These are phyloP conservation scores for Bretschneidera sinensis DNA, from an alignment of 345 rosid genomes.

Conservation along the genomic window DNA sequence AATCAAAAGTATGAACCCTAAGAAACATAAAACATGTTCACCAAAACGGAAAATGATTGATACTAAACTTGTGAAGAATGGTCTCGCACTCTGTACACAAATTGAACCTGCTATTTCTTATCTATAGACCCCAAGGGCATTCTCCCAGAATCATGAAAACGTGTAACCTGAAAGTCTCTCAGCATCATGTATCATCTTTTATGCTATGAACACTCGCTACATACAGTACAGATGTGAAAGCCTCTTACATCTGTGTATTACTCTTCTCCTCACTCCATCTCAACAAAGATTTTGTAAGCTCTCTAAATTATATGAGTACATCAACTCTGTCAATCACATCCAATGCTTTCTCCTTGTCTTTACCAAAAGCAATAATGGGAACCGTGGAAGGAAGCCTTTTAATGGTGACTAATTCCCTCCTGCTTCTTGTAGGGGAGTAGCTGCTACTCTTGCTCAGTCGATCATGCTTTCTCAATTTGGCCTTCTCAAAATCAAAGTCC, in stretches of 20 bases:
- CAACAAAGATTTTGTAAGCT: neutral
- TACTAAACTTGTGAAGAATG: too few relatives aligned
- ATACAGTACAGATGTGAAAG: neutral
- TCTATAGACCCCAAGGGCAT: too few relatives aligned
- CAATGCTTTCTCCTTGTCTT: slow-evolving; percentile 48
- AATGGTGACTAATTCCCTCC: slow-evolving; percentile 30
- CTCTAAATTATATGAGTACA: slow-evolving; percentile 16
- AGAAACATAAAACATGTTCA: too few relatives aligned
- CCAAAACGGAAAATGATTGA: too few relatives aligned
- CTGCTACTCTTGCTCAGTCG: slow-evolving; percentile 48
- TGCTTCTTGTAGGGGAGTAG: slow-evolving; percentile 33
- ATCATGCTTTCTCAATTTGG: slow-evolving; percentile 36
- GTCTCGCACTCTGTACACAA: too few relatives aligned
- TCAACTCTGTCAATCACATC: slow-evolving; percentile 55
- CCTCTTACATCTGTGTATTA: neutral
- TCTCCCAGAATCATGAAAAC: too few relatives aligned
- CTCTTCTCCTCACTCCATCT: neutral
- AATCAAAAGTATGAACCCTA: too few relatives aligned
- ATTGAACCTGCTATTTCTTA: too few relatives aligned
- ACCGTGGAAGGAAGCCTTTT: slow-evolving; percentile 40
- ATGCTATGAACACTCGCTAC: neutral
- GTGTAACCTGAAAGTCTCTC: too few relatives aligned
- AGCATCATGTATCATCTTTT: too few relatives aligned
- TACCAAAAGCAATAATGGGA: slow-evolving; percentile 41
- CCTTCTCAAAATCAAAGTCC: slow-evolving; percentile 35